phyloP scores from a whole-genome alignment of 345 rosid genomes.

The Rhizophora apiculata region DNA sequence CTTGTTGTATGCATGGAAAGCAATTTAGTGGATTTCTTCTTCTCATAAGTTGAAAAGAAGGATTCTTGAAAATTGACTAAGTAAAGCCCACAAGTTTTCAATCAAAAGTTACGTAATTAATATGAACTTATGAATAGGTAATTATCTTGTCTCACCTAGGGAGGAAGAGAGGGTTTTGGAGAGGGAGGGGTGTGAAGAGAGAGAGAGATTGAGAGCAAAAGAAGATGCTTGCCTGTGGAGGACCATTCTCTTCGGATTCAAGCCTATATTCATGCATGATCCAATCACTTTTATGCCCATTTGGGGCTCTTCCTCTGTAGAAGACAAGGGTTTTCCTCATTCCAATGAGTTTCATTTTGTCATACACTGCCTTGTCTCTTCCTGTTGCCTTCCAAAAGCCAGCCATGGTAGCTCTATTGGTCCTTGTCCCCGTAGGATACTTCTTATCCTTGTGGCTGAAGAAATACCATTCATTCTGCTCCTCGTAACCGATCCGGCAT shows the following conservation, averaged over 20 bases:
- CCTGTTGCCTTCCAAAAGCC: slow-evolving; percentile 99
- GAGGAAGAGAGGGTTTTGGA: not conserved
- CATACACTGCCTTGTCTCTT: slow-evolving; percentile 87
- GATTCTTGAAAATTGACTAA: too few relatives aligned
- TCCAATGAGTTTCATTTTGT: slow-evolving; percentile 81
- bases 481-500: slow-evolving; percentile 91
- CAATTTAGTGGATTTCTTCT: not conserved
- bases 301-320: slow-evolving; percentile 98
- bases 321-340: slow-evolving; percentile 98
- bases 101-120: not conserved
- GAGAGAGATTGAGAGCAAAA: not conserved
- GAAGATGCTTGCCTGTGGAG: slow-evolving; percentile 73
- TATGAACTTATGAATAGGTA: slow-evolving; percentile 6
- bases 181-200: not conserved
- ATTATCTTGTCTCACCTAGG: slow-evolving; percentile 16
- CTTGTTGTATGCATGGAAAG: not conserved
- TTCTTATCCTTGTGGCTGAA: slow-evolving; percentile 98
- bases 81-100: not conserved
- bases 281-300: slow-evolving; percentile 96
- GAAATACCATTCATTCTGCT: slow-evolving; percentile 95
- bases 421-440: slow-evolving; percentile 96
- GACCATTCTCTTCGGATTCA: slow-evolving; percentile 88
- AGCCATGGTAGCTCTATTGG: slow-evolving; percentile 93
- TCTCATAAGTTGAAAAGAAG: too few relatives aligned
- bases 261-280: slow-evolving; percentile 97